Evolutionary conservation across 345 rosid genomes (phyloP).

Genomic region (Acer saccharum): DNA sequence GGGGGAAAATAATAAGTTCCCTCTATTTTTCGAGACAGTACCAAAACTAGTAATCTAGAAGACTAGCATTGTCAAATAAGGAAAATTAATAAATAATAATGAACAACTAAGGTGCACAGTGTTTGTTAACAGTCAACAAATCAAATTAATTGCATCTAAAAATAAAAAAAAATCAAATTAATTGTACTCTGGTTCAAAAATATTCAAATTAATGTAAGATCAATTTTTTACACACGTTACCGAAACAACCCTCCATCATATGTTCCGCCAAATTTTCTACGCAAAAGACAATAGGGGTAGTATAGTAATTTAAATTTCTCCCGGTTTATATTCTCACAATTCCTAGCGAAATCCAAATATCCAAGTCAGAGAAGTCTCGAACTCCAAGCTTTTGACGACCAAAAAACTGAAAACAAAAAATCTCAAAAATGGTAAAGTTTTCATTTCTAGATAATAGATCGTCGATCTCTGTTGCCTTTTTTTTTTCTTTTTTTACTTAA

Average conservation of each 20-base stretch:
- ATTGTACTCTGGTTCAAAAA: not conserved
- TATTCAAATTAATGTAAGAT: not conserved
- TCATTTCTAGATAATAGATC: not conserved
- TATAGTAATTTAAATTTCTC: not conserved
- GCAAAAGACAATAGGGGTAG: not conserved
- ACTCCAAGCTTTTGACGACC: not conserved
- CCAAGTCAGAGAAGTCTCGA: not conserved
- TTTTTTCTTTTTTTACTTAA: not conserved
- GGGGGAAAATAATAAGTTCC: too few species aligned
- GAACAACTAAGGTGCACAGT: too few species aligned
- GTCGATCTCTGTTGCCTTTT: not conserved
- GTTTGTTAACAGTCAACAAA: not conserved
- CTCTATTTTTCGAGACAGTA: too few species aligned
- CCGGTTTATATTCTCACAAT: not conserved
- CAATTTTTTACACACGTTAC: not conserved
- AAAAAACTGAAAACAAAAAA: not conserved
- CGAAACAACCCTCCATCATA: not conserved
- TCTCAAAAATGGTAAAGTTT: slow-evolving; percentile 12
- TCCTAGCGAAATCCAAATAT: not conserved
- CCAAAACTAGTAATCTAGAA: too few species aligned
- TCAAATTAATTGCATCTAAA: not conserved
- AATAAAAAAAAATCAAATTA: too few species aligned
- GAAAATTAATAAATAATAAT: too few species aligned
- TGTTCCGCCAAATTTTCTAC: too few species aligned
- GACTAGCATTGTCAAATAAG: too few species aligned